These are phyloP conservation scores for Alternaria sp. DNA, from an alignment of 2,329 filamentous ascomycete species.

Conservation along the genomic window DNA sequence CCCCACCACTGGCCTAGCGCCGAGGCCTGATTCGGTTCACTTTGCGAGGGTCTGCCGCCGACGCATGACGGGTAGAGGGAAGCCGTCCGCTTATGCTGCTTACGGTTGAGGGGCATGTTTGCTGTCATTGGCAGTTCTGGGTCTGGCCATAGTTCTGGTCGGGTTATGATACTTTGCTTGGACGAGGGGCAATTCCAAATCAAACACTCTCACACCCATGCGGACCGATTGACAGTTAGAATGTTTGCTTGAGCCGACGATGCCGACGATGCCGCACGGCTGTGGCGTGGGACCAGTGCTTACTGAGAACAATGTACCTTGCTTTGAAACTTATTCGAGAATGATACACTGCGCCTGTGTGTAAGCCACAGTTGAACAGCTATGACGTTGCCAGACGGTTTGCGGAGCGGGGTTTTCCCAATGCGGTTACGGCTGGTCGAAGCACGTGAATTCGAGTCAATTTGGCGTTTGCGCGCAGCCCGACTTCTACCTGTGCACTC, in stretches of 20 bases:
- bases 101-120: background rate
- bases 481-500: background rate
- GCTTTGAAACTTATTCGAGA: background rate
- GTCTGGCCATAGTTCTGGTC: background rate
- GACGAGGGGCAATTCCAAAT: background rate
- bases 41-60: background rate
- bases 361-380: background rate
- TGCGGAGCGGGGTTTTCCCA: constrained; percentile 5
- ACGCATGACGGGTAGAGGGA: background rate
- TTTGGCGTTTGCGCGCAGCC: constrained; percentile 17
- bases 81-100: background rate
- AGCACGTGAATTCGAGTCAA: constrained; percentile 32
- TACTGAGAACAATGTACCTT: background rate
- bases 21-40: background rate
- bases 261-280: background rate
- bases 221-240: background rate
- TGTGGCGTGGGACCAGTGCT: background rate
- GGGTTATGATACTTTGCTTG: background rate
- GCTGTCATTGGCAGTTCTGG: background rate
- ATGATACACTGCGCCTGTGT: background rate
- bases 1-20: background rate
- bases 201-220: background rate
- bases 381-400: constrained; percentile 4
- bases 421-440: constrained; percentile 1
- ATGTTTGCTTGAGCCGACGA: background rate